Conservation (phyloP, 1,284 basidiomycete genomes). For the Leccinum holopus region DNA sequence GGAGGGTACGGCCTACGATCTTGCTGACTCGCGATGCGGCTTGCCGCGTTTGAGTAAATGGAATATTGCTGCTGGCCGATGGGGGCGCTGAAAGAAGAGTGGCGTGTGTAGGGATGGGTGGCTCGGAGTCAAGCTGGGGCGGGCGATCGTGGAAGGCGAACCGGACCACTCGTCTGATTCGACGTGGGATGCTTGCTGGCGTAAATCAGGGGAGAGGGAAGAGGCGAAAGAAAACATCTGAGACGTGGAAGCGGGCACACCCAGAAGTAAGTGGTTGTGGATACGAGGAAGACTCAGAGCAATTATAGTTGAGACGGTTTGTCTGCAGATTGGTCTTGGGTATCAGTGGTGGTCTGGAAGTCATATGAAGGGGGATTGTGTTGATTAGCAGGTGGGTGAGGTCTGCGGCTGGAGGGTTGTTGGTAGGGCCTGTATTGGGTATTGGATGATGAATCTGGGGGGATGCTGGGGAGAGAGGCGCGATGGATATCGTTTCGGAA, state of each 20-base stretch:
- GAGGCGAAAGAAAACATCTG: conserved; percentile 49
- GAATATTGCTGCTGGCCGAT: conserved; percentile 46
- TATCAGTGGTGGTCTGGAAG: conserved; percentile 10
- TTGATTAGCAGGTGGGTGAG: too few relatives aligned
- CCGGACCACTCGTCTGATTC: conserved; percentile 40
- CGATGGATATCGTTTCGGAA: too few relatives aligned
- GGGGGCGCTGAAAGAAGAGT: conserved; percentile 50
- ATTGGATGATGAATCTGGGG: too few relatives aligned
- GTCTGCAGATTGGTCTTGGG: conserved; percentile 36
- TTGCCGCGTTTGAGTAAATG: conserved; percentile 56
- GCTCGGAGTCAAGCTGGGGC: conserved; percentile 58
- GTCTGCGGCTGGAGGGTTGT: too few relatives aligned
- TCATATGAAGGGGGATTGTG: too few relatives aligned
- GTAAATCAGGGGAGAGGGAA: conserved; percentile 45
- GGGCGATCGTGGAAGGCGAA: conserved; percentile 42
- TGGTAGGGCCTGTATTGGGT: too few relatives aligned
- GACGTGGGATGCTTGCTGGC: conserved; percentile 28
- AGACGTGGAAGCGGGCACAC: conserved; percentile 41
- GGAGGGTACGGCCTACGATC: conserved; percentile 47
- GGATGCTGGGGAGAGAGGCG: too few relatives aligned
- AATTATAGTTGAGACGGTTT: conserved; percentile 43
- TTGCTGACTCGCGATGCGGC: conserved; percentile 67
- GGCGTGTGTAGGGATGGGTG: conserved; percentile 44
- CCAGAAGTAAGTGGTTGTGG: conserved; percentile 44
- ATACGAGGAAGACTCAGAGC: conserved; percentile 42